Conservation (phyloP, 495 filamentous ascomycete species). For the Neurospora sublineolata region DNA sequence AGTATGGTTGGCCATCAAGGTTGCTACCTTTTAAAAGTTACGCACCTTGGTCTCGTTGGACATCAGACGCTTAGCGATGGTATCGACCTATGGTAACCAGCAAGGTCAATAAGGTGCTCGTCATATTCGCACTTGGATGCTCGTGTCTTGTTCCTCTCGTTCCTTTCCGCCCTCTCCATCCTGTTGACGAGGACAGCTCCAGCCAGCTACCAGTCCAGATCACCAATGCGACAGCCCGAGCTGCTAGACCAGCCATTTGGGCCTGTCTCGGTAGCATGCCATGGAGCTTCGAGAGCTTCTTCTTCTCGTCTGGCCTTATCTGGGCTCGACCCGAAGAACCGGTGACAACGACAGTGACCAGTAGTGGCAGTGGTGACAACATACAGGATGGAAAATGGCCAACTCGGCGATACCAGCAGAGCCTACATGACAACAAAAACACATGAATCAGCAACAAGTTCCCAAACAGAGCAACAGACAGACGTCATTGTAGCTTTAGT, state of each 20-base stretch:
- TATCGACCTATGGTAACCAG: conserved; percentile 69
- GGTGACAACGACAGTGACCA: background rate
- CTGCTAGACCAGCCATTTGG: conserved; percentile 4
- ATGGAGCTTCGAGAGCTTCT: background rate
- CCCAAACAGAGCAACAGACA: background rate
- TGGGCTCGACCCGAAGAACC: background rate
- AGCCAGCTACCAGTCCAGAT: background rate
- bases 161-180: background rate
- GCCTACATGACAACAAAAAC: conserved; percentile 36
- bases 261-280: conserved; percentile 4
- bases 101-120: conserved; percentile 9
- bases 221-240: background rate
- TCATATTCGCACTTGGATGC: background rate
- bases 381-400: conserved; percentile 89
- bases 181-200: background rate
- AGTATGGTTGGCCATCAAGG: background rate
- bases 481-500: background rate
- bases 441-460: conserved; percentile 1
- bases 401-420: conserved; percentile 93
- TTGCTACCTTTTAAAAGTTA: background rate
- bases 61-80: conserved; percentile 97
- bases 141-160: background rate
- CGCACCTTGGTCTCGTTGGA: conserved; percentile 76
- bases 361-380: conserved; percentile 15
- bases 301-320: background rate